Evolutionary conservation across 495 filamentous ascomycete genomes (phyloP).

Genomic region (Xylaria cubensis): DNA sequence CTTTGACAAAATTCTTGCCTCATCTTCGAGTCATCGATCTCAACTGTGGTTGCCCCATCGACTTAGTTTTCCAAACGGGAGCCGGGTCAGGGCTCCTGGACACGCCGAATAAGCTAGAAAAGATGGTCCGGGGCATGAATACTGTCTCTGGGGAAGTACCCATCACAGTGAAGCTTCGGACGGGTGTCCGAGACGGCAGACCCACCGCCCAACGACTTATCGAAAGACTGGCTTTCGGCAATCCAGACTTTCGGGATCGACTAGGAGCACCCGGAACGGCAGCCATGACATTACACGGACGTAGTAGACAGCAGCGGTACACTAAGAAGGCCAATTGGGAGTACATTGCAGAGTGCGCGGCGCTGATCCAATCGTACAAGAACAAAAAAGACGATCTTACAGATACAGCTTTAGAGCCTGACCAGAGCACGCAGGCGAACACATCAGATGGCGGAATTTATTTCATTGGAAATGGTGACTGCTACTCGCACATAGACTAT

Average conservation of each 20-base stretch:
- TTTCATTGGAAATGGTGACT: constrained; percentile 96
- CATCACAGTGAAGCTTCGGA: constrained; percentile 92
- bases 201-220: constrained; percentile 82
- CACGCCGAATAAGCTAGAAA: constrained; percentile 78
- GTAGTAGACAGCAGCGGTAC: constrained; percentile 93
- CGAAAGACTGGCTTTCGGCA: constrained; percentile 81
- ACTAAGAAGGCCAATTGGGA: constrained; percentile 87
- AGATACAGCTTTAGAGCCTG: constrained; percentile 80
- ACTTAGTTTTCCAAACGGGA: constrained; percentile 84
- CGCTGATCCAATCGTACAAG: constrained; percentile 80
- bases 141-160: constrained; percentile 84
- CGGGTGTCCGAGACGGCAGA: constrained; percentile 80
- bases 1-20: constrained; percentile 75
- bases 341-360: constrained; percentile 89
- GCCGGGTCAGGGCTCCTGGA: constrained; percentile 96
- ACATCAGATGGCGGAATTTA: constrained; percentile 67
- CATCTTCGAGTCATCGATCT: constrained; percentile 87
- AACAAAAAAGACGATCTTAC: constrained; percentile 63
- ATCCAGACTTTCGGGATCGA: constrained; percentile 66
- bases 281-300: constrained; percentile 91
- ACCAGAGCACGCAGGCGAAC: constrained; percentile 65
- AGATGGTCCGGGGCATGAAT: constrained; percentile 95
- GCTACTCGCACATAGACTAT: constrained; percentile 92
- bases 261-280: constrained; percentile 80
- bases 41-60: constrained; percentile 97